Evolutionary conservation across 1,284 basidiomycete species (phyloP).

Genomic region (Moniliella sp.): DNA sequence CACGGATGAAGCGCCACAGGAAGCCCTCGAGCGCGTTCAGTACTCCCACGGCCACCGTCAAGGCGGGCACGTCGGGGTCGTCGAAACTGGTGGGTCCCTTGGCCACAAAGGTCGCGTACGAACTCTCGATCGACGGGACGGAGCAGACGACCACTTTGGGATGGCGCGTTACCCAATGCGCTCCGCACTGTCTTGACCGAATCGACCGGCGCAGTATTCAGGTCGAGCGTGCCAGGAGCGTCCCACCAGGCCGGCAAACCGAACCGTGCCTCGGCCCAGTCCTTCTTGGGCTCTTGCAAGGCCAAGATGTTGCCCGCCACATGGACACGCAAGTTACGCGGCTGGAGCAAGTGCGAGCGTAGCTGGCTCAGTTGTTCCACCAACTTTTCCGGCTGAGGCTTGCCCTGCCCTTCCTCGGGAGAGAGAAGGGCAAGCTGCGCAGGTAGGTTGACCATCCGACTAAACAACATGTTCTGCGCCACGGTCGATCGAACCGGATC

Average conservation of each 20-base stretch:
- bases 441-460: too few relatives aligned
- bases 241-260: too few relatives aligned
- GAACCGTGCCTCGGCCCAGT: too few relatives aligned
- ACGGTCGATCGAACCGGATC: not conserved
- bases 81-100: conserved; percentile 40
- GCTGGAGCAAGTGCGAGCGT: conserved; percentile 36
- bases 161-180: too few relatives aligned
- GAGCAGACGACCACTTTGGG: conserved; percentile 71
- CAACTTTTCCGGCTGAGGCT: conserved; percentile 14
- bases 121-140: conserved; percentile 79
- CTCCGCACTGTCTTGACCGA: too few relatives aligned
- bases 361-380: conserved; percentile 15
- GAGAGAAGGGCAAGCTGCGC: too few relatives aligned
- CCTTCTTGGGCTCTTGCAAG: too few relatives aligned
- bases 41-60: conserved; percentile 63
- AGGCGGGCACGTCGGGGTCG: conserved; percentile 62
- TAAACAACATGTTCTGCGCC: not conserved
- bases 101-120: conserved; percentile 59
- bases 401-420: too few relatives aligned
- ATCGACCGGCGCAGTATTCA: too few relatives aligned
- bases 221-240: too few relatives aligned
- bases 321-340: conserved; percentile 60
- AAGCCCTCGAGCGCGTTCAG: conserved; percentile 84
- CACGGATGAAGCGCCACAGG: conserved; percentile 46
- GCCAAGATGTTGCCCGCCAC: conserved; percentile 64